Evolutionary conservation across 139 green algal genomes (phyloP).

Genomic region (Ettlia oleoabundans): DNA sequence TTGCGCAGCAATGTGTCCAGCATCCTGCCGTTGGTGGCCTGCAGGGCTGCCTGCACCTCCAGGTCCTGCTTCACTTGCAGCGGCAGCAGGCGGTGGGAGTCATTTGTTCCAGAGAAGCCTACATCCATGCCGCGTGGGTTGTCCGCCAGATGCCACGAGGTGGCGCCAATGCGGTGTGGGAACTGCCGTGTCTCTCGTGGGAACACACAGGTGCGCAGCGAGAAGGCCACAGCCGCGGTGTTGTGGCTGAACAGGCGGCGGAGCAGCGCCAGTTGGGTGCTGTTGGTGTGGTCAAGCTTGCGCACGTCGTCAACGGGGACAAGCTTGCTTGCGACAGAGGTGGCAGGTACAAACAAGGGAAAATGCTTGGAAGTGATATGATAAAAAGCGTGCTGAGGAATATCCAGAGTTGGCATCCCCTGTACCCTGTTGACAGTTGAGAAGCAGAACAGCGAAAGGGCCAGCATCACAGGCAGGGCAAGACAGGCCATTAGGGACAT

Average conservation of each 20-base stretch:
- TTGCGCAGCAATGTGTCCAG: constrained; percentile 53
- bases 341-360: too few relatives aligned
- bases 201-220: constrained; percentile 35
- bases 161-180: constrained; percentile 47
- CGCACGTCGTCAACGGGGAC: constrained; percentile 31
- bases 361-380: too few relatives aligned
- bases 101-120: constrained; percentile 54
- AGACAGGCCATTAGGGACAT: too few relatives aligned
- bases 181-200: constrained; percentile 52
- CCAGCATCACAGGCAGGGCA: too few relatives aligned
- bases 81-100: constrained; percentile 67
- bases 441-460: too few relatives aligned
- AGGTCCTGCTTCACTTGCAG: constrained; percentile 53
- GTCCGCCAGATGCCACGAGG: constrained; percentile 64
- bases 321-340: constrained; percentile 25
- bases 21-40: constrained; percentile 73
- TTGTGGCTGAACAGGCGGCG: constrained; percentile 54
- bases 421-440: too few relatives aligned
- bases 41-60: constrained; percentile 32
- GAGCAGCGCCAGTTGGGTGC: constrained; percentile 43
- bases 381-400: too few relatives aligned
- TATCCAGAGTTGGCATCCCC: too few relatives aligned
- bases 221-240: constrained; percentile 21
- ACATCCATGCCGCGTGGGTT: constrained; percentile 11
- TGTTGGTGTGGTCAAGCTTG: constrained; percentile 62